Evolutionary conservation across 106 monocot genomes (phyloP).

Genomic region (Dactylorhiza incarnata): DNA sequence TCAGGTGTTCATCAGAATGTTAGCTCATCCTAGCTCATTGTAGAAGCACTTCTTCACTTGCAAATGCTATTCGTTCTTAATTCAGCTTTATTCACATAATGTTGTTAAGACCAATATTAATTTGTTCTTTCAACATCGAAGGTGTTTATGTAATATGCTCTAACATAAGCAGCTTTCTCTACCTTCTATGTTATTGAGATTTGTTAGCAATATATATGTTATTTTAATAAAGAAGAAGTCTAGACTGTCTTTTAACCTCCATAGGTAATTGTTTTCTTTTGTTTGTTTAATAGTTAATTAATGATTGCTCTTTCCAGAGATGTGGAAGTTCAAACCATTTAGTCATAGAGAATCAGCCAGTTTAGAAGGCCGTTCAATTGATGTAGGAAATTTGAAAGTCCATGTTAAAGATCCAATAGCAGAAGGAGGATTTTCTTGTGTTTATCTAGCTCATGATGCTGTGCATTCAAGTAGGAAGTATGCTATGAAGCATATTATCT

Average conservation of each 20-base stretch:
- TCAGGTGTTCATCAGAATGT: background rate
- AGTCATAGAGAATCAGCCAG: conserved; percentile 35
- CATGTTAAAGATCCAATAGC: conserved; percentile 39
- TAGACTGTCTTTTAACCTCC: background rate
- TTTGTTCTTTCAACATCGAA: background rate
- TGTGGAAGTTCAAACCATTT: conserved; percentile 63
- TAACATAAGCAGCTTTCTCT: background rate
- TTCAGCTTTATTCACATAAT: background rate
- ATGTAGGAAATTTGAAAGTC: conserved; percentile 43
- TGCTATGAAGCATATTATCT: conserved; percentile 55
- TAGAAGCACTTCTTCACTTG: background rate
- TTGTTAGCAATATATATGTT: background rate
- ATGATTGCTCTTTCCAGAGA: conserved; percentile 8
- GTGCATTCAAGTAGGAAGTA: conserved; percentile 32
- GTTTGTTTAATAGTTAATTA: background rate
- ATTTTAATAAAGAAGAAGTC: background rate
- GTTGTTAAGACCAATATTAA: background rate
- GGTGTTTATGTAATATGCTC: background rate
- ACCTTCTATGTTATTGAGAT: background rate
- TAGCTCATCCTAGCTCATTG: background rate
- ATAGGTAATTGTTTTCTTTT: background rate
- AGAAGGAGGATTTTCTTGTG: conserved; percentile 50
- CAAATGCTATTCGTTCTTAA: background rate
- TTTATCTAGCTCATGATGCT: conserved; percentile 37
- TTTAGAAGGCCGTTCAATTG: conserved; percentile 47